Evolutionary conservation across 208 protist genomes (phyloP).

Genomic region (Crithidia thermophila): DNA sequence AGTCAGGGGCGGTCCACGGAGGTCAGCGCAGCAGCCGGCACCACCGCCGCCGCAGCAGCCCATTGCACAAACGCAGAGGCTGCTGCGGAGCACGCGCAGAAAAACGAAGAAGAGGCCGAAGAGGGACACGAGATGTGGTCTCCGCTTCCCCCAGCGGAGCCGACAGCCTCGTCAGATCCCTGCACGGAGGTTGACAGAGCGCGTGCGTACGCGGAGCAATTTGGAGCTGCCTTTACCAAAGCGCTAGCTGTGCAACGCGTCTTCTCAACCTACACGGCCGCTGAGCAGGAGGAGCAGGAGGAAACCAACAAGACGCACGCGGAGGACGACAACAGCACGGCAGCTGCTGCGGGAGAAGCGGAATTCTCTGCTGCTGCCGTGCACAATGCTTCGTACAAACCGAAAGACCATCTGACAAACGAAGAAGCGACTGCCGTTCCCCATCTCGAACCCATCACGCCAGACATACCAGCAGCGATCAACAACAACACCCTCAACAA

Average conservation of each 20-base stretch:
- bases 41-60: not conserved
- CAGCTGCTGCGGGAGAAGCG: too few species aligned
- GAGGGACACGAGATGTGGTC: not conserved
- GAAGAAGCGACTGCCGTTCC: too few species aligned
- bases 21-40: not conserved
- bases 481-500: not conserved
- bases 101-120: not conserved
- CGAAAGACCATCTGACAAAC: too few species aligned
- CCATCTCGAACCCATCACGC: too few species aligned
- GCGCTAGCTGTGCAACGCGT: not conserved
- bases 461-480: too few species aligned
- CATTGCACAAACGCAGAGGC: not conserved
- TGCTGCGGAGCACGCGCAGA: not conserved
- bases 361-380: too few species aligned
- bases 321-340: too few species aligned
- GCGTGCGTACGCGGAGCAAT: conserved; percentile 6
- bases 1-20: too few species aligned
- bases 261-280: not conserved
- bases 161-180: not conserved
- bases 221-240: conserved; percentile 8
- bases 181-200: not conserved
- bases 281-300: not conserved
- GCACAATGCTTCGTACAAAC: too few species aligned
- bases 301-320: too few species aligned
- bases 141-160: not conserved